Evolutionary conservation across 768 basidiomycete genomes (phyloP), one percentile per base, ranked within the genome.

Genomic region (Leccinum variicolor): DNA sequence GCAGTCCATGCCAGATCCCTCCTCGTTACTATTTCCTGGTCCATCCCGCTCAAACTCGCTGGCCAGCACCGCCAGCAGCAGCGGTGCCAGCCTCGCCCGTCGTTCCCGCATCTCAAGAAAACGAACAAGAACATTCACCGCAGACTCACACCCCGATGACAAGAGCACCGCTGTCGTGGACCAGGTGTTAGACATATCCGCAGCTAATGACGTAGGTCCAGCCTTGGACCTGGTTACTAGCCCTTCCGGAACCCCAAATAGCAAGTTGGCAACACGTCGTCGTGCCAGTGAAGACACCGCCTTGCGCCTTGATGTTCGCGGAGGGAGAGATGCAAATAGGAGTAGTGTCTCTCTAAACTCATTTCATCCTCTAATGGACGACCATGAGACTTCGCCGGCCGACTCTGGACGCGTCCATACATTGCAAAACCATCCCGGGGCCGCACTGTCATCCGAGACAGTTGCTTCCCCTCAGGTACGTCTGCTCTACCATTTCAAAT

Each of bases 121-220:
- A 60, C 81, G 84, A 71, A 83, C 82, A 52, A 76, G 69, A 66
- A 83, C 84, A 23, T 71, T 81, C 54, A 81, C 78, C 67, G 72
- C 48, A 55, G 60, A 53, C 62, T 71, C 60, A 59, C 57, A 48
- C 57, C 54, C 45, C 57, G 71, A 74, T 53, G 65, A 64, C 23
- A 39, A 50, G 34, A 15, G 21, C 23, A 23, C 53, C 6, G 61
- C 52, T 9, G 60, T 57, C 43, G 60, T 46, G 21, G 66, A 69
- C 36, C 56, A 60, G 43, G 67, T 72, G 11, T 21, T 72, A 28
- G 71, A 72, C 55, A 72, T 72, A 57, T 72, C 69, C 48, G 55
- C 57, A 8, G 62, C 67, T 2, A 61, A 74, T 48, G 69, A 34
- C 51, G 3, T 39, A 3, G 63, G 61, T 7, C 13, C 34, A 13